A percentile compares a stretch with the other conserved stretches of the same genome.
Conservation (phyloP, 139 green algal genomes). For the Edaphochlamys debaryana region DNA sequence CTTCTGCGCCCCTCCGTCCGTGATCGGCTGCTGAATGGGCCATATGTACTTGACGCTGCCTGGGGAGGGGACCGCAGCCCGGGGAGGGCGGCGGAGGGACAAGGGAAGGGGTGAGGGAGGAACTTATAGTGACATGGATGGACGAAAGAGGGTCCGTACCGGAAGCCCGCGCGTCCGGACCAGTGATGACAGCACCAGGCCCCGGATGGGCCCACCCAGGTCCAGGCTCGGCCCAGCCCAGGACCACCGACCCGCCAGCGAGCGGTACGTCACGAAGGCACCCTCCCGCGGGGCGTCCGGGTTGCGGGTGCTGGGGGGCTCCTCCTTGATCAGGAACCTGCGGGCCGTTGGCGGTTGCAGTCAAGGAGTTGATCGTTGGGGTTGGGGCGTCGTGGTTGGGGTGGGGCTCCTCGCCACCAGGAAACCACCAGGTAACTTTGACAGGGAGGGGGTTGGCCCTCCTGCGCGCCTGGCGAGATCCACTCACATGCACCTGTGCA, state of each 20-base stretch:
- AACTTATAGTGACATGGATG: too few relatives aligned
- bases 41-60: constrained; percentile 84
- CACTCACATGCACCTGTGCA: background rate
- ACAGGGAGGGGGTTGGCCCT: too few relatives aligned
- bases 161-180: too few relatives aligned
- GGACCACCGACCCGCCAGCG: constrained; percentile 63
- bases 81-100: too few relatives aligned
- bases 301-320: constrained; percentile 47
- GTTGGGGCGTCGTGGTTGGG: too few relatives aligned
- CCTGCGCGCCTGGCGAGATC: too few relatives aligned
- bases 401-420: too few relatives aligned
- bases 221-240: too few relatives aligned
- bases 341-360: background rate
- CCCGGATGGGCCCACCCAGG: too few relatives aligned
- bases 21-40: constrained; percentile 78
- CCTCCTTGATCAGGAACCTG: constrained; percentile 62
- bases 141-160: too few relatives aligned
- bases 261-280: constrained; percentile 69
- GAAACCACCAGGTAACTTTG: background rate
- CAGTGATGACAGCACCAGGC: too few relatives aligned
- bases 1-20: constrained; percentile 73
- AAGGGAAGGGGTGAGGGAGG: too few relatives aligned
- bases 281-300: constrained; percentile 59
- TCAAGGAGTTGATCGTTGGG: background rate
- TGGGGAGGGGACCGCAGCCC: constrained; percentile 30